These are phyloP conservation scores for Stagonosporopsis vannaccii DNA, from an alignment of 2,329 filamentous ascomycete genomes.

Conservation along the genomic window DNA sequence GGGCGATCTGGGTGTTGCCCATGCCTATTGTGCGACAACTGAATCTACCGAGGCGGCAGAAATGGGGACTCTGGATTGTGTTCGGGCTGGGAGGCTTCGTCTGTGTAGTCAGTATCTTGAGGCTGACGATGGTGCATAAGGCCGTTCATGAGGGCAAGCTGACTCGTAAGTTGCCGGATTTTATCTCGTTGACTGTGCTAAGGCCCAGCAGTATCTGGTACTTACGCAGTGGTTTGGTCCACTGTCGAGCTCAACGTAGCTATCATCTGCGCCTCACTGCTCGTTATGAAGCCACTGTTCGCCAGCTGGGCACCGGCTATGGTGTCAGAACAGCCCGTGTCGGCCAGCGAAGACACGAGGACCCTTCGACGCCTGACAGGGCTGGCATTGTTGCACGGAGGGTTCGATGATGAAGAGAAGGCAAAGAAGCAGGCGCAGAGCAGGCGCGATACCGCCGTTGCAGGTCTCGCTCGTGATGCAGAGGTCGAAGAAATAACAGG, in stretches of 20 bases:
- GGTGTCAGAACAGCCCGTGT: slow-evolving; percentile 25
- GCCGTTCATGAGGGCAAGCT: slow-evolving; percentile 27
- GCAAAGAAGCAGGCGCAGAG: background rate
- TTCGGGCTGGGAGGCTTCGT: slow-evolving; percentile 49
- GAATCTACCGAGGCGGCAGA: slow-evolving; percentile 43
- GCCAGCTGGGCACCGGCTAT: slow-evolving; percentile 45
- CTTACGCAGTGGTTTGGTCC: slow-evolving; percentile 52
- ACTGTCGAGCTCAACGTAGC: slow-evolving; percentile 54
- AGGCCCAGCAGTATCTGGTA: slow-evolving; percentile 40
- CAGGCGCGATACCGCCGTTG: slow-evolving; percentile 21
- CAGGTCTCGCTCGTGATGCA: background rate
- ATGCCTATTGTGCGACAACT: slow-evolving; percentile 40
- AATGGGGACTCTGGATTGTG: slow-evolving; percentile 39
- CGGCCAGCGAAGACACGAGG: slow-evolving; percentile 25
- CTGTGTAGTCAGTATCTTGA: slow-evolving; percentile 40
- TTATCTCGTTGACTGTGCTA: background rate
- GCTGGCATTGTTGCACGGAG: slow-evolving; percentile 12
- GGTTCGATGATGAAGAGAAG: slow-evolving; percentile 16
- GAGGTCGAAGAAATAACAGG: background rate
- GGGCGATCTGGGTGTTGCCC: slow-evolving; percentile 42
- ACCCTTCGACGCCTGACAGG: slow-evolving; percentile 24
- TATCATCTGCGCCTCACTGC: slow-evolving; percentile 54
- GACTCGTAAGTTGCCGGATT: slow-evolving; percentile 28
- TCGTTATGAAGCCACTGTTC: slow-evolving; percentile 54
- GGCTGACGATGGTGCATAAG: slow-evolving; percentile 34